Conservation (phyloP, 768 basidiomycete genomes). For the Leccinum broughii region DNA sequence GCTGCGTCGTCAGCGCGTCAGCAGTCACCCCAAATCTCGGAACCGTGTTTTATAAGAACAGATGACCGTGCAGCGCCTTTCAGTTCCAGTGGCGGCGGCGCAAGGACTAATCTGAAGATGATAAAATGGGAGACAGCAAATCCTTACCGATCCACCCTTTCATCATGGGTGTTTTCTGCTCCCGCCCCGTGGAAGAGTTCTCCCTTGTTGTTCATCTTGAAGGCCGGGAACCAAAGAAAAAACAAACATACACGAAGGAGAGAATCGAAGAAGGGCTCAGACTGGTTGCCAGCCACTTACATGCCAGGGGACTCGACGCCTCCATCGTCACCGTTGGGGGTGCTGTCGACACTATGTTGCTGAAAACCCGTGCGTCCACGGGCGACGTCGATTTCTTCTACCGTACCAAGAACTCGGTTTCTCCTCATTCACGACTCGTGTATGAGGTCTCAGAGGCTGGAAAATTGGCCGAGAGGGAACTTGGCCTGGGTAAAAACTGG, state of each 20-base stretch:
- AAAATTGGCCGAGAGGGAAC: not conserved
- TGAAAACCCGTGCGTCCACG: slow-evolving; percentile 8
- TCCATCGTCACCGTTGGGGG: slow-evolving; percentile 10
- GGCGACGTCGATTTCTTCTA: slow-evolving; percentile 15
- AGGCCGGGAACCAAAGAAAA: not conserved
- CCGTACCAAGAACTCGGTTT: slow-evolving; percentile 1
- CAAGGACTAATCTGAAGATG: not conserved
- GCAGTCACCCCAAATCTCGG: not conserved
- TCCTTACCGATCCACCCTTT: not conserved
- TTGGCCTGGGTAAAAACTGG: slow-evolving; percentile 4
- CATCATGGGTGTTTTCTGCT: slow-evolving; percentile 5
- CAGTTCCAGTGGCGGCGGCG: not conserved
- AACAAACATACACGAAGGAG: slow-evolving; percentile 6
- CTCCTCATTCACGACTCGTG: not conserved
- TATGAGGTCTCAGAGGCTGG: slow-evolving; percentile 1
- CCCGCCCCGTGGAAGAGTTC: not conserved
- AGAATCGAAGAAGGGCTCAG: slow-evolving; percentile 6
- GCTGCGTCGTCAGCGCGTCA: not conserved
- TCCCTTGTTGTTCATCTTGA: not conserved
- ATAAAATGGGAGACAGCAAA: not conserved
- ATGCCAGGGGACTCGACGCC: not conserved
- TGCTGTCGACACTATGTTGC: slow-evolving; percentile 9
- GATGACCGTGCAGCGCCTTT: not conserved
- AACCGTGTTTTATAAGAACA: not conserved
- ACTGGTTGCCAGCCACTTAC: slow-evolving; percentile 2